These are phyloP conservation scores for Vigna reflexopilosa DNA, from an alignment of 306 rosid species.

Conservation along the genomic window DNA sequence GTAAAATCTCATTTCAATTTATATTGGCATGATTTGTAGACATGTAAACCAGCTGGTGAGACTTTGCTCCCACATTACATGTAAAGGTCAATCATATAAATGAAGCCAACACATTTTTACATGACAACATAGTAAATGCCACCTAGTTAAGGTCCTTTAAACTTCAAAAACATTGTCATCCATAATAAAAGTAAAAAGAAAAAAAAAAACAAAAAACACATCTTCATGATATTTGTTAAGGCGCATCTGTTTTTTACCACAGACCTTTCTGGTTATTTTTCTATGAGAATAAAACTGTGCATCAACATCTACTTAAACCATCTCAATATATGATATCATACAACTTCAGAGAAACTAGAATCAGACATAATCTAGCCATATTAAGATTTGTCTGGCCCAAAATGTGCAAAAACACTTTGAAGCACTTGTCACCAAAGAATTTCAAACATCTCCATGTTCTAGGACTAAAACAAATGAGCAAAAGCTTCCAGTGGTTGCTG, in stretches of 20 bases:
- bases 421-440: slow-evolving; percentile 1
- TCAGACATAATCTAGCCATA: neutral
- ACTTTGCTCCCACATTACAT: neutral
- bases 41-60: neutral
- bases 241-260: too few relatives aligned
- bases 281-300: too few relatives aligned
- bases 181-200: neutral
- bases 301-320: neutral
- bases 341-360: slow-evolving; percentile 4
- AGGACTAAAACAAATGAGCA: neutral
- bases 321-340: neutral
- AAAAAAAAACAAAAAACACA: neutral
- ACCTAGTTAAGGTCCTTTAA: neutral
- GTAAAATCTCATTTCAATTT: neutral
- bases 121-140: neutral
- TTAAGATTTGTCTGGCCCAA: neutral
- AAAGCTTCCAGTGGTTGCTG: neutral
- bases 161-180: neutral
- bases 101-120: neutral
- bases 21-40: neutral
- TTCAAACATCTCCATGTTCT: neutral
- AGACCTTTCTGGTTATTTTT: too few relatives aligned
- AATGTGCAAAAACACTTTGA: neutral
- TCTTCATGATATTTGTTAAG: too few relatives aligned
- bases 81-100: slow-evolving; percentile 18